These are phyloP conservation scores for Tolypocladium album DNA, from an alignment of 2,329 filamentous ascomycete species.

Conservation along the genomic window DNA sequence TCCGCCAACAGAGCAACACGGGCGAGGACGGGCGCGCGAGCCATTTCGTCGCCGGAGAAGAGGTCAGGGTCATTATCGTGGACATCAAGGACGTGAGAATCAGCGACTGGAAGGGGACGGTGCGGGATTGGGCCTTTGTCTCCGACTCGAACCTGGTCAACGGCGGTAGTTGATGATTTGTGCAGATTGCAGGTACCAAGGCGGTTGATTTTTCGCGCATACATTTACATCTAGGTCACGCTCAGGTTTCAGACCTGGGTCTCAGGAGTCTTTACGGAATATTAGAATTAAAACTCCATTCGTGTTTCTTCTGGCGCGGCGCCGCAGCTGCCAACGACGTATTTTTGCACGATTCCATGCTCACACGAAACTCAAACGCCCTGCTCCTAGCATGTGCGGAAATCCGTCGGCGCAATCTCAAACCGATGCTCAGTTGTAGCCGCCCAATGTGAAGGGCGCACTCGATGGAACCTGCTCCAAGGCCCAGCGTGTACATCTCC, in stretches of 20 bases:
- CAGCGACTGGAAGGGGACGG: constrained; percentile 90
- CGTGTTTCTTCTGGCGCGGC: background rate
- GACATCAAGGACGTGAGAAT: constrained; percentile 76
- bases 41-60: constrained; percentile 68
- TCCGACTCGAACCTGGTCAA: constrained; percentile 27
- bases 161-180: constrained; percentile 15
- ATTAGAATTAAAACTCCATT: background rate
- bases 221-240: too few relatives aligned
- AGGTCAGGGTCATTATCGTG: constrained; percentile 81
- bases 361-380: background rate
- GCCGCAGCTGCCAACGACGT: background rate
- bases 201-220: background rate
- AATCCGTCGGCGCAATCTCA: background rate
- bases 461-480: background rate
- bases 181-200: constrained; percentile 1
- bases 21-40: constrained; percentile 42
- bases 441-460: background rate
- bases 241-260: background rate
- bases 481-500: background rate
- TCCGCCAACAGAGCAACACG: constrained; percentile 23
- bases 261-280: background rate
- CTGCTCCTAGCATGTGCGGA: background rate
- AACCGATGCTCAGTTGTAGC: background rate
- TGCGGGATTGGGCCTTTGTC: constrained; percentile 61
- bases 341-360: background rate